Base-by-base conservation (phyloP, 331 rosid species). In the Malus hybrid region DNA sequence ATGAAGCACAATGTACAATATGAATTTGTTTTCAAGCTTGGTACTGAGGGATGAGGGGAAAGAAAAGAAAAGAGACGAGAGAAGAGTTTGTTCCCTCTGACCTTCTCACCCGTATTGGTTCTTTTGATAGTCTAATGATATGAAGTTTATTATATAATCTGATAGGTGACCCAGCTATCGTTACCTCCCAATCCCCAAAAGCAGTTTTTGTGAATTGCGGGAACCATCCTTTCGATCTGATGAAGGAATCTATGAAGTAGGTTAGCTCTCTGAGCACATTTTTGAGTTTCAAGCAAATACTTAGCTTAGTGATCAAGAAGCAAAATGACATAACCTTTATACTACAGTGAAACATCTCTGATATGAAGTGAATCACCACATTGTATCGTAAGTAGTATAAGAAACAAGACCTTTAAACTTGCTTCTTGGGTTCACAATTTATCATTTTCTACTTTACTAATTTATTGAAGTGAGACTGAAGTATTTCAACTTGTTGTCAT, bases 131-230 rank as follows among this genome's bases (percentile, higher is more conserved):
- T 60, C 63, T 73, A 62, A 60, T 64, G 62, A 65, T 30, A 67
- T 46, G 28, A 42, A 22, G 58, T 15, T 73, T 68, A 30, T 58
- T 73, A 48, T 73, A 15, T 36, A 24, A 63, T 68, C 63, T 68
- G 77, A 74, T 61, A 82, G 86, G 86, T 58, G 86, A 82, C 78
- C 83, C 83, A 19, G 80, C 72, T 64, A 44, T 78, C 22, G 83
- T 82, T 58, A 61, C 86, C 70, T 57, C 80, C 34, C 68, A 82
- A 75, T 82, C 86, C 46, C 72, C 72, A 14, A 78, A 66, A 75
- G 86, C 86, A 66, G 80, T 82, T 82, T 82, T 78, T 75, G 83
- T 82, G 83, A 82, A 82, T 75, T 82, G 66, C 50, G 86, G 86
- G 48, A 71, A 75, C 75, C 83, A 82, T 53, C 86, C 86, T 19